phyloP scores from a whole-genome alignment of 225 moss, liverwort and hornwort genomes.

The Ulota crispa region DNA sequence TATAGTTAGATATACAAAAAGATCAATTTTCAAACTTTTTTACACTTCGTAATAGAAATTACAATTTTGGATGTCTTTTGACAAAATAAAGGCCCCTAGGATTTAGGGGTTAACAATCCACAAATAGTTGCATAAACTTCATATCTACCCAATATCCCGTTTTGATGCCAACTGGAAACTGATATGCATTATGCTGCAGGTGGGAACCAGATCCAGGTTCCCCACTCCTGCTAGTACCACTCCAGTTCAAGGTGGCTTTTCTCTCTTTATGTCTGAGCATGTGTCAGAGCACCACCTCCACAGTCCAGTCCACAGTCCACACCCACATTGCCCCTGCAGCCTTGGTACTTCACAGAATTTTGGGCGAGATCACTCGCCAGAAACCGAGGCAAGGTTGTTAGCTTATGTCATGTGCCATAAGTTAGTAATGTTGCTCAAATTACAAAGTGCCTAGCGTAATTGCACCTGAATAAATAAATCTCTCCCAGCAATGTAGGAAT shows the following conservation, averaged over 20 bases:
- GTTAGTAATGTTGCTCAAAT: conserved; percentile 15
- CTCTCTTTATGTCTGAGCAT: conserved; percentile 33
- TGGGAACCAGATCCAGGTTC: conserved; percentile 37
- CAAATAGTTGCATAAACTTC: too few species aligned
- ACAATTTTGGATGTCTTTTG: too few species aligned
- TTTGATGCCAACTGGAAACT: neutral
- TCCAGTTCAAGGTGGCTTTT: conserved; percentile 27
- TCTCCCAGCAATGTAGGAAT: neutral
- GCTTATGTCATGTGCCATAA: neutral
- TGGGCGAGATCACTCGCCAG: conserved; percentile 10
- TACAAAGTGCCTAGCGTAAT: neutral
- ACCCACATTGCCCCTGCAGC: conserved; percentile 14
- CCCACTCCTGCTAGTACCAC: neutral
- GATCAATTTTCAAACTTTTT: too few species aligned
- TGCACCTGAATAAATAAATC: neutral
- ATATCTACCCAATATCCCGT: too few species aligned
- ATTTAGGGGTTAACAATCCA: too few species aligned
- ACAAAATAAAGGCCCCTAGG: too few species aligned
- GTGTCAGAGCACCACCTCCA: conserved; percentile 24
- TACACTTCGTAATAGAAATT: too few species aligned
- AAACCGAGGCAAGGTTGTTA: conserved; percentile 15
- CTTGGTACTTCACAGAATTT: conserved; percentile 11
- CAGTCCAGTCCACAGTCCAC: too few species aligned
- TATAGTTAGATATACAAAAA: too few species aligned
- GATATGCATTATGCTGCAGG: conserved; percentile 10